Base-by-base conservation (phyloP, 805 yeast species). In the Hanseniaspora hatyaiensis region DNA sequence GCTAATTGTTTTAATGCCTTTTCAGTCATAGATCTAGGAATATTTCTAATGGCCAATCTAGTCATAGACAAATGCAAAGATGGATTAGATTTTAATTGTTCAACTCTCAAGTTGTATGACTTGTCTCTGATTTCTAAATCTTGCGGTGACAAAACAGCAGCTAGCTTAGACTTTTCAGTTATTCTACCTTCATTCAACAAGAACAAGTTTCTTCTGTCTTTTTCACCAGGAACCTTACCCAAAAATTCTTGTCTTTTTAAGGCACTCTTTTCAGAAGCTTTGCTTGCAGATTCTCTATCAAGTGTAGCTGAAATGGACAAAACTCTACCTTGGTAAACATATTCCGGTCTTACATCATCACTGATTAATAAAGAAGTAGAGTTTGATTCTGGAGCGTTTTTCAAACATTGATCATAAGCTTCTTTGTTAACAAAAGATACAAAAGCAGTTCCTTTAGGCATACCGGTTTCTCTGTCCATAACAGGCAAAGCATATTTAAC, bases 401-500 rank as follows among this genome's bases (percentile, higher is more conserved):
- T 69, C 30, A 88, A 60, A 65, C 96, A 88, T 46, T 74, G 72
- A 28, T 72, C 71, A 56, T 77, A 83, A 3, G 82, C 75, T 4
- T 72, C 77, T 47, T 74, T 75, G 19, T 72, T 67, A 43, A 62
- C 64, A 60, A 92, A 92, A 0, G 95, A 94, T 36, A 92, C 95
- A 61, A 92, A 92, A 0, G 96, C 98, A 0, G 96, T 82, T 52
- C 98, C 98, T 61, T 73, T 83, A 11, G 97, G 89, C 51, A 84
- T 67, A 5, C 94, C 94, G 2, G 95, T 79, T 48, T 71, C 81
- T 58, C 71, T 82, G 59, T 92, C 98, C 52, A 81, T 70, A 12
- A 92, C 98, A 0, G 97, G 96, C 38, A 92, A 71, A 1, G 98
- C 98, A 61, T 87, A 92, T 56, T 82, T 80, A 19, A 92, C 86